Percentiles rank a stretch among this genome's conserved stretches.
phyloP scores from a whole-genome alignment of 2,329 filamentous ascomycete species.

The Phyllosticta capitalensis region DNA sequence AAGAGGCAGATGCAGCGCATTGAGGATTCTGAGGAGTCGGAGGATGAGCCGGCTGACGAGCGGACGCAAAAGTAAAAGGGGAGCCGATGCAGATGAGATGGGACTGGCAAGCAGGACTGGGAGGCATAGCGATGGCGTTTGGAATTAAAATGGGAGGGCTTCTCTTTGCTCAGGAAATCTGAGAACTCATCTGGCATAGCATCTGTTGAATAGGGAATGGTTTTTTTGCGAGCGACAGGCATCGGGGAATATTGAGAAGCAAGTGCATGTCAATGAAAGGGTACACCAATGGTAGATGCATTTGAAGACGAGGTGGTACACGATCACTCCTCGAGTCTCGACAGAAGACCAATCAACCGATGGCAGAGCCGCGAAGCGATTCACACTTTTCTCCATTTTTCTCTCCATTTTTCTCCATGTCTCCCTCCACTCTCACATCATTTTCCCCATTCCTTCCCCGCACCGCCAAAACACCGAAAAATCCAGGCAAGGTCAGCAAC shows the following conservation, averaged over 20 bases:
- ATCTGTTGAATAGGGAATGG: not conserved
- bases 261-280: no score
- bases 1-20: conserved; percentile 16
- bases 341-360: not conserved
- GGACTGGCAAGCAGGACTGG: not conserved
- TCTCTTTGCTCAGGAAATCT: not conserved
- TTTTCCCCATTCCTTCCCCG: conserved; percentile 1
- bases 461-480: not conserved
- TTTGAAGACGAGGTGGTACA: not conserved
- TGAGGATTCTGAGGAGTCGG: conserved; percentile 10
- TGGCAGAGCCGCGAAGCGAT: conserved; percentile 6
- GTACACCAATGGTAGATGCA: not conserved
- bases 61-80: not conserved
- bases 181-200: not conserved
- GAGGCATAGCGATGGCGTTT: conserved; percentile 9
- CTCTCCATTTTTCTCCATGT: not conserved
- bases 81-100: not conserved
- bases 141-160: not conserved
- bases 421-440: not conserved
- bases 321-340: not conserved
- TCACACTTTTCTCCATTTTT: conserved; percentile 4
- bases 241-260: not conserved
- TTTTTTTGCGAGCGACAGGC: not conserved
- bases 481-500: not conserved
- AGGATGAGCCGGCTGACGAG: conserved; percentile 1